Base-by-base conservation (phyloP, 192 early-diverging fungal genomes). In the Backusella tarrabulga region DNA sequence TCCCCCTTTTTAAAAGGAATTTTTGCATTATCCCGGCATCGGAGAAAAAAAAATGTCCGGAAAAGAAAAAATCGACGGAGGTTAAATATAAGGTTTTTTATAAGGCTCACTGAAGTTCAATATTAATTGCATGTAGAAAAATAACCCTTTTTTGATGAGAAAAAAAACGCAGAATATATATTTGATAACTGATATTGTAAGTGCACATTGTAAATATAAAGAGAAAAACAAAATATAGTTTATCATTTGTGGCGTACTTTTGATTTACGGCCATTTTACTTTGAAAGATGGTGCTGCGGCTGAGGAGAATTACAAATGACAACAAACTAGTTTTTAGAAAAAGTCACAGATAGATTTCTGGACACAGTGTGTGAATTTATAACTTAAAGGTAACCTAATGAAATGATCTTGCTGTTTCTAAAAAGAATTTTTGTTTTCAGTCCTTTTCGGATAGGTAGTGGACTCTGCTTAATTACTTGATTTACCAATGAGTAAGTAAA, bases 31-130 rank as follows among this genome's bases (percentile, higher is more conserved):
- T 63, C 26, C 56, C 56, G 56, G 21, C 3, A 2, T 4, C 56
- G 56, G 56, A 63, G 56, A 63, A 63, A 63, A 63, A 63, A 63
- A 63, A 63, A 63, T 23, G 56, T 14, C 56, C 56, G 56, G 56
- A 26, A 60, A 60, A 60, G 23, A 60, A 26, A 54, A 56, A 63
- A 63, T 14, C 2, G 3, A 29, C 56, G 56, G 56, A 12, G 23
- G 3, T 29, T 63, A 12, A 63, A 63, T 29, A 63, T 29, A 63
- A 60, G 17, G 54, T 23, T 29, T 63, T 26, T 23, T 29, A 63
- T 29, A 50, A n/a, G 46, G 46, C 46, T 50, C 19, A 50, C 56
- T 63, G 56, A 29, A 63, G 26, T 29, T 12, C 3, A 63, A 63
- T 50, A 50, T 44, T 9, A 44, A 44, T 44, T 44, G 42, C 11